Conservation (phyloP, 192 early-diverging fungal species). For the Backusella mclennaniae region DNA sequence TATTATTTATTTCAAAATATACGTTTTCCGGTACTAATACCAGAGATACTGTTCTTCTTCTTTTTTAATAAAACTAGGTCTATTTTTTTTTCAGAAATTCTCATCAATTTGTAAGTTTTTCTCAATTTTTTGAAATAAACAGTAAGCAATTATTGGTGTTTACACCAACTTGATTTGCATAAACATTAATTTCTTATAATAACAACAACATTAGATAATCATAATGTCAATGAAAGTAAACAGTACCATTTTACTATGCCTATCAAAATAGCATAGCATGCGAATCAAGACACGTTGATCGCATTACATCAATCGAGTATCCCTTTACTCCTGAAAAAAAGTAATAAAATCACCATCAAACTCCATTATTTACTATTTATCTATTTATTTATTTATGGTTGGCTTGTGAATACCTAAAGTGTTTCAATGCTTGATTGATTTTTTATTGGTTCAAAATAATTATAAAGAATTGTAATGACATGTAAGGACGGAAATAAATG, state of each 20-base stretch:
- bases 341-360: background rate
- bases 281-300: background rate
- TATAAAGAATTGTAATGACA: background rate
- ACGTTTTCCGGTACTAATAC: no score
- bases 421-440: background rate
- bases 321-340: background rate
- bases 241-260: background rate
- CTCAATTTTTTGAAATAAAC: no score
- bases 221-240: background rate
- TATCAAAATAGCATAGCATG: background rate
- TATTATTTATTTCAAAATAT: no score
- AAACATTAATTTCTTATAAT: background rate
- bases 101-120: no score
- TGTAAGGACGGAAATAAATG: background rate
- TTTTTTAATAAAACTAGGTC: no score
- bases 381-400: background rate
- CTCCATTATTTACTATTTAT: background rate
- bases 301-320: background rate
- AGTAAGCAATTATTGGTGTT: background rate
- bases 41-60: no score
- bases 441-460: background rate
- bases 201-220: no score
- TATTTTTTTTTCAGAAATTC: no score
- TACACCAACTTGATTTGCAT: background rate
- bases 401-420: background rate